Evolutionary conservation across 2,329 filamentous ascomycete species (phyloP).

Genomic region (Mycosphaerella arachidis): DNA sequence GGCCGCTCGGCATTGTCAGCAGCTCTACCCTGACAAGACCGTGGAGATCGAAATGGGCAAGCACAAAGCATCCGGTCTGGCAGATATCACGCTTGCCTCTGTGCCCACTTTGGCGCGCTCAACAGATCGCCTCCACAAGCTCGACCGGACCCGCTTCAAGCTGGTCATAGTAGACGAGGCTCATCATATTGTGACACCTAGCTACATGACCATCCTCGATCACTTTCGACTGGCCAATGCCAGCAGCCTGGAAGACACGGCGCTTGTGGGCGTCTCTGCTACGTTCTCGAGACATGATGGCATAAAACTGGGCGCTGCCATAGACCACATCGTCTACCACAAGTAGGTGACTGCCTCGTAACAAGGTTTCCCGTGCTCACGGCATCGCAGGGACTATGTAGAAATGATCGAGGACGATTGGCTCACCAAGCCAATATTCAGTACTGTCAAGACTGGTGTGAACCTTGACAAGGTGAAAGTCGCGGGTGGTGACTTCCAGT

Average conservation of each 20-base stretch:
- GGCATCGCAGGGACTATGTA: conserved; percentile 54
- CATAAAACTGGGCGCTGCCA: conserved; percentile 71
- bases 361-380: conserved; percentile 7
- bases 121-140: conserved; percentile 72
- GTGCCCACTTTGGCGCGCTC: conserved; percentile 73
- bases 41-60: conserved; percentile 92
- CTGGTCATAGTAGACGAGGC: conserved; percentile 92
- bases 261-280: conserved; percentile 85
- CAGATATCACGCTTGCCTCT: conserved; percentile 92
- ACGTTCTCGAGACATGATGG: conserved; percentile 78
- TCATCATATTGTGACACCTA: conserved; percentile 85
- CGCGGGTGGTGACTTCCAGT: conserved; percentile 74
- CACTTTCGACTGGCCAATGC: conserved; percentile 68
- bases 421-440: conserved; percentile 89
- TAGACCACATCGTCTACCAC: conserved; percentile 95
- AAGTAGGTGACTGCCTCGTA: conserved; percentile 53
- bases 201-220: conserved; percentile 69
- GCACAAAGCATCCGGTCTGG: conserved; percentile 67
- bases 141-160: conserved; percentile 75
- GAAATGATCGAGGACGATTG: conserved; percentile 86
- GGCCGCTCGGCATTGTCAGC: conserved; percentile 76
- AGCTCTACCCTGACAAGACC: conserved; percentile 71
- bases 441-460: conserved; percentile 78
- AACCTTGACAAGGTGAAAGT: conserved; percentile 63
- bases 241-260: conserved; percentile 41